These are phyloP conservation scores for Lophium mytilinum DNA, from an alignment of 495 filamentous ascomycete species.

Conservation along the genomic window DNA sequence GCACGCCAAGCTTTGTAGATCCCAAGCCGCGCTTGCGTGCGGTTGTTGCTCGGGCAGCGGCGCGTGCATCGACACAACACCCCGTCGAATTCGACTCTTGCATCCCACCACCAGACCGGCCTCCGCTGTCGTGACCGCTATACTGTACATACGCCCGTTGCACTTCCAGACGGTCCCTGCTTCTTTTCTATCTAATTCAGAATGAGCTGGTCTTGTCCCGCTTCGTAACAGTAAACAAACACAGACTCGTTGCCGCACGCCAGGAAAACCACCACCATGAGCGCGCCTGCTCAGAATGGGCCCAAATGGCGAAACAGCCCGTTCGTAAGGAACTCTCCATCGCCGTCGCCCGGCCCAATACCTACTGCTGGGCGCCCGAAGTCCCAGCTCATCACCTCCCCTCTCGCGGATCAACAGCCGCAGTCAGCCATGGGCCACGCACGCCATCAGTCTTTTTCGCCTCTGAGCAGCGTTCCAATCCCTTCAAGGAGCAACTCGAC, in stretches of 20 bases:
- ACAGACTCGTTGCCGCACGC: slow-evolving; percentile 2
- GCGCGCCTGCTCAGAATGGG: slow-evolving; percentile 35
- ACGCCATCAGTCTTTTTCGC: slow-evolving; percentile 52
- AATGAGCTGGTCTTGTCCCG: background rate
- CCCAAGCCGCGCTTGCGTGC: too few relatives aligned
- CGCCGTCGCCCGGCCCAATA: slow-evolving; percentile 52
- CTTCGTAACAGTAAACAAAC: background rate
- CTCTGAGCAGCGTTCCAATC: slow-evolving; percentile 30
- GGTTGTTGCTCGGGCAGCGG: too few relatives aligned
- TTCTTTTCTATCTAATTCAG: background rate
- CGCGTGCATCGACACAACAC: too few relatives aligned
- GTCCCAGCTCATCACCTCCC: slow-evolving; percentile 59
- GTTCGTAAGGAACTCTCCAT: slow-evolving; percentile 57
- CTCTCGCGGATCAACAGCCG: slow-evolving; percentile 33
- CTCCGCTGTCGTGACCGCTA: too few relatives aligned
- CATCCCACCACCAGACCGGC: too few relatives aligned
- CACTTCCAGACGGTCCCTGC: background rate
- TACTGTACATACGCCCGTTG: too few relatives aligned
- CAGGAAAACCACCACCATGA: slow-evolving; percentile 26
- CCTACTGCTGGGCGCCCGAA: slow-evolving; percentile 54
- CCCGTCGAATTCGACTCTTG: too few relatives aligned
- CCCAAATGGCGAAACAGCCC: slow-evolving; percentile 62
- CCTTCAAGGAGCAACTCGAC: slow-evolving; percentile 33
- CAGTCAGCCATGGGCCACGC: slow-evolving; percentile 39
- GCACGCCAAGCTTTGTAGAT: too few relatives aligned